Evolutionary conservation across 2,329 filamentous ascomycete species (phyloP).

Genomic region (Venturia nashicola): DNA sequence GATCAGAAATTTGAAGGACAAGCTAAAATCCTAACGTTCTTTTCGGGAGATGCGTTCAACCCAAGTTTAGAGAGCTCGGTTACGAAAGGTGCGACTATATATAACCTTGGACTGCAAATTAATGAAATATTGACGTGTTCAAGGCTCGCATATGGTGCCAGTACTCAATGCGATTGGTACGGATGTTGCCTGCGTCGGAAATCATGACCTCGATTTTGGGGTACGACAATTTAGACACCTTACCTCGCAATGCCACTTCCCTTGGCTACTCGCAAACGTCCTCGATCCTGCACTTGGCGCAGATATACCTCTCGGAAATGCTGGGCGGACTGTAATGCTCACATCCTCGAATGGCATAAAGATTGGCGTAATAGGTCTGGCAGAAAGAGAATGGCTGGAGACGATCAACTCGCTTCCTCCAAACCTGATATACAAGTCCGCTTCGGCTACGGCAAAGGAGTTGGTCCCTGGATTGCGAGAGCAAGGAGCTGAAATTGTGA

Average conservation of each 20-base stretch:
- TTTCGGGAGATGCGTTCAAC: conserved; percentile 89
- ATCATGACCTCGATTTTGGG: conserved; percentile 82
- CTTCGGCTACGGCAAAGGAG: conserved; percentile 61
- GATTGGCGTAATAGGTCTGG: conserved; percentile 73
- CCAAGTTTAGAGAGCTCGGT: conserved; percentile 79
- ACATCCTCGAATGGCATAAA: conserved; percentile 75
- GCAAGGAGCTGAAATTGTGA: conserved; percentile 69
- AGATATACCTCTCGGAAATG: conserved; percentile 61
- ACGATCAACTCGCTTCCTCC: conserved; percentile 82
- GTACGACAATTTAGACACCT: conserved; percentile 68
- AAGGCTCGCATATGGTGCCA: conserved; percentile 71
- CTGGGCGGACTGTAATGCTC: conserved; percentile 62
- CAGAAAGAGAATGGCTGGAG: conserved; percentile 77
- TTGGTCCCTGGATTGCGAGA: conserved; percentile 60
- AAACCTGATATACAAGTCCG: conserved; percentile 69
- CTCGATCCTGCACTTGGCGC: conserved; percentile 72
- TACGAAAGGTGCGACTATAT: conserved; percentile 57
- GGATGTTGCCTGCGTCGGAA: conserved; percentile 66
- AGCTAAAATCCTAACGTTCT: conserved; percentile 60
- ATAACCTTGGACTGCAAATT: not conserved
- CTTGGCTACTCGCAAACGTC: conserved; percentile 83
- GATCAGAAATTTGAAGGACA: conserved; percentile 49
- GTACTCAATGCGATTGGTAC: conserved; percentile 68
- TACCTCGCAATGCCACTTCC: conserved; percentile 63
- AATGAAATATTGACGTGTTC: not conserved